Percentiles rank a stretch among this genome's conserved stretches.
Conservation (phyloP, 768 basidiomycete species). For the Boletus eberwhitei region DNA sequence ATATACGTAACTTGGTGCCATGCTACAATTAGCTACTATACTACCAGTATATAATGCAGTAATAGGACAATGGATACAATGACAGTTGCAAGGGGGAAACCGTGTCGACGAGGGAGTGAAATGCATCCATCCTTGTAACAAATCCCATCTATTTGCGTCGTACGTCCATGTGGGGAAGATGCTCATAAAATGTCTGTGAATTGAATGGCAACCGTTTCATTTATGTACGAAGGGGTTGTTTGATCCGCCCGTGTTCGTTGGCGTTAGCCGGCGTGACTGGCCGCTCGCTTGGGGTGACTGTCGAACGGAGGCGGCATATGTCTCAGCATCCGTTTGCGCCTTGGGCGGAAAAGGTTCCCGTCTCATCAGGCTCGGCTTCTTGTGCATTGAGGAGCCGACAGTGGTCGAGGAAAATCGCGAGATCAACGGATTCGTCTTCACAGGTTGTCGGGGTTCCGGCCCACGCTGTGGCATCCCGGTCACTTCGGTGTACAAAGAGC, state of each 20-base stretch:
- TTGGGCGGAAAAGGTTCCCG: constrained; percentile 26
- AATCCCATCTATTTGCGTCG: constrained; percentile 18
- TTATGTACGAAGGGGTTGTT: constrained; percentile 51
- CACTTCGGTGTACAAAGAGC: constrained; percentile 64
- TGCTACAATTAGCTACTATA: constrained; percentile 28
- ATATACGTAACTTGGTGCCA: constrained; percentile 12
- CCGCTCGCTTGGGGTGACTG: constrained; percentile 29
- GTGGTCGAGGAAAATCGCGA: constrained; percentile 52
- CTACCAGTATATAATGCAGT: constrained; percentile 13
- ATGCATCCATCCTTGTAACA: constrained; percentile 3
- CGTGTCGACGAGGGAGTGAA: constrained; percentile 2
- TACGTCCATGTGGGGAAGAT: constrained; percentile 26
- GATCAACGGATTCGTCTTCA: constrained; percentile 44
- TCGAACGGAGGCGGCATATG: constrained; percentile 50
- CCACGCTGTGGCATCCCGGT: constrained; percentile 59
- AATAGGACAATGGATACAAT: constrained; percentile 17
- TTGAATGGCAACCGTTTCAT: constrained; percentile 25
- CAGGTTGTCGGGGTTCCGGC: constrained; percentile 73
- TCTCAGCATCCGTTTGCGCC: constrained; percentile 54
- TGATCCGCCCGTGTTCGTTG: constrained; percentile 43
- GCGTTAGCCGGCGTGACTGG: constrained; percentile 42
- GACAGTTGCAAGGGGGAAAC: constrained; percentile 14
- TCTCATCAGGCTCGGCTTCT: constrained; percentile 30
- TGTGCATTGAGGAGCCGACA: constrained; percentile 35
- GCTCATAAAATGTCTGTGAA: constrained; percentile 6